Base-by-base conservation (phyloP, 1,284 basidiomycete species). In the Moesziomyces aphidis region DNA sequence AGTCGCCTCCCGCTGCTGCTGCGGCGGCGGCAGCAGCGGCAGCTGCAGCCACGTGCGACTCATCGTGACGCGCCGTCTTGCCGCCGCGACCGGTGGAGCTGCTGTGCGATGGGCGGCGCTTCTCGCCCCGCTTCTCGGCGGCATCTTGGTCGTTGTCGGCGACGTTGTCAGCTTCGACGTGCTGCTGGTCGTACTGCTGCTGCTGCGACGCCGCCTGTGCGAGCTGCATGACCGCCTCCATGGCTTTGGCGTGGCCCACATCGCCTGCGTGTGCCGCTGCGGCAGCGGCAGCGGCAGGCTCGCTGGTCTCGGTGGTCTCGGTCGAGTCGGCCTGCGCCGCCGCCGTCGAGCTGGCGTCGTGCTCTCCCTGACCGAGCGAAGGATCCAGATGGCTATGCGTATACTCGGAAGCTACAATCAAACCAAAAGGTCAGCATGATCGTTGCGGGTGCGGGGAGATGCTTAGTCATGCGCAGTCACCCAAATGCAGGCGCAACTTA, bases 211-310 rank as follows among this genome's bases (percentile, higher is more conserved):
- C 72, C 0, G 72, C 72, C 51, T 74, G 72, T 0, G 72, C 72
- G 23, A 74, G 52, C 42, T 74, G 72, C 72, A 74, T 74, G 23
- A 74, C 72, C 9, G 72, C 72, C 26, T 70, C 61, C 71, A 73
- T 68, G 11, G 71, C 71, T 13, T 58, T 47, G 6, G 45, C 24
- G 36, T 69, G 56, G 24, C 47, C 50, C 5, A 26, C 59, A 52
- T 66, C 51, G 28, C 53, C 56, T 17, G 50, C 53, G 4, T 50
- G 59, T 22, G 49, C 23, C 23, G 36, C 49, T 7, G 50, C 50
- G 3, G 60, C 21, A 1, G 43, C 50, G 3, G 60, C 21, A 1
- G 43, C 8, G 11, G 54, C 5, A 15, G 54, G 47, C 28, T 43
- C 19, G 9, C 21, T 21, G n/a, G 49, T 23, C 3, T 54, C 36